Evolutionary conservation across 495 filamentous ascomycete species (phyloP), one percentile per base, ranked within the genome.

Genomic region (Monascus purpureus): DNA sequence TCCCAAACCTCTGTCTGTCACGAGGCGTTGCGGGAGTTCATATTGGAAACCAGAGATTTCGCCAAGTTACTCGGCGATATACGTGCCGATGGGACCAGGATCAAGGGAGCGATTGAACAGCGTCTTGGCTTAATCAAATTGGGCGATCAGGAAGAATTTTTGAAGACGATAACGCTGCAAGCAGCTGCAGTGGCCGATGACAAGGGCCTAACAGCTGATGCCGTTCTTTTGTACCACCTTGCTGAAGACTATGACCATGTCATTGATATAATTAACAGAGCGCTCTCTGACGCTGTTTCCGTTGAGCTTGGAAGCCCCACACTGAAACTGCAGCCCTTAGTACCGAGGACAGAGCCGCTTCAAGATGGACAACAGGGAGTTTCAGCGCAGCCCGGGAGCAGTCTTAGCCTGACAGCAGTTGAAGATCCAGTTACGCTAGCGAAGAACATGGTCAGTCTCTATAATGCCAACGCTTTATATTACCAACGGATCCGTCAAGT

Each of bases 221-320:
- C 92, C 1, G 88, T 95, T 4, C 66, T 99, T 28, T 61, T 99
- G 24, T 95, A 90, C 47, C 87, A 96, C 52, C 69, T 99, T 22
- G 87, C 88, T 0, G 82, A 82, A 44, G 84, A 99, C 45, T 96
- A 92, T 49, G 85, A 96, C 42, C 81, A 71, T 35, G 92, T 95
- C 25, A 73, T 95, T 34, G 58, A 70, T 25, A 87, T 94, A 41
- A 72, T 94, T 40, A 94, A 88, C 53, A 76, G 83, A 17, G 75
- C 85, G n/a, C 63, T 96, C 17, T 87, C 86, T 14, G 85, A 94
- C 49, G 77, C 82, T 18, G 71, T 94, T 36, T 72, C 80, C 11
- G 63, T 84, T 8, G 82, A 92, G 34, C 62, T 95, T 29, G 85
- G 84, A 28, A 72, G 82, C 39, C 74, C 82, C 28, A 68, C 71